These are phyloP conservation scores for Choanephora cucurbitarum DNA, from an alignment of 371 early-diverging fungal species.

Conservation along the genomic window DNA sequence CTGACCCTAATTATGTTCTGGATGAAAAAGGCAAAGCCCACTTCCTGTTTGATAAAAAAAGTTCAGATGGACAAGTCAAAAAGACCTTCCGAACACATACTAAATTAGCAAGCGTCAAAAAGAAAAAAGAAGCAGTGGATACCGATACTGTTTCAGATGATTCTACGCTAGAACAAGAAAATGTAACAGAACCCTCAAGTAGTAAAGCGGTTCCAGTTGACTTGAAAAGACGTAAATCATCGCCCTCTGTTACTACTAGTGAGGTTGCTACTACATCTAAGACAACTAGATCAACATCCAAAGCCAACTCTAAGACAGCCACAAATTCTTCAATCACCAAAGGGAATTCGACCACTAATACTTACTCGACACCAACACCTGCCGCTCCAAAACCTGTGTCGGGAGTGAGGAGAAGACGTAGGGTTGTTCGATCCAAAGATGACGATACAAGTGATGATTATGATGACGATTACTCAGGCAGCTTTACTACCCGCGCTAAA, in stretches of 20 bases:
- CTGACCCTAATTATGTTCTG: constrained; percentile 86
- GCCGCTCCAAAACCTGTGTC: neutral
- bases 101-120: constrained; percentile 26
- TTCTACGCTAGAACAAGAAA: neutral
- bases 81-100: constrained; percentile 75
- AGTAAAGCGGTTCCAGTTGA: neutral
- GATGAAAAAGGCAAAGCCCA: constrained; percentile 86
- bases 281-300: neutral
- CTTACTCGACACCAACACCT: neutral
- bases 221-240: neutral
- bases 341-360: neutral
- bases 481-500: constrained; percentile 38
- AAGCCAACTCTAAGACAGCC: no score
- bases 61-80: constrained; percentile 70
- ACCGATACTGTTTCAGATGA: neutral
- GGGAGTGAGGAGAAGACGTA: neutral
- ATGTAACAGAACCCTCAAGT: neutral
- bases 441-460: constrained; percentile 23
- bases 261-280: no score
- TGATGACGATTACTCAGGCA: constrained; percentile 60
- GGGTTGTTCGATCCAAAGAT: constrained; percentile 5
- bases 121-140: neutral
- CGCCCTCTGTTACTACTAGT: neutral
- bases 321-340: neutral
- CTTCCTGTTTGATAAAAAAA: constrained; percentile 82